Conservation (phyloP, 2,329 filamentous ascomycete species). For the Alternaria novae-zelandiae region DNA sequence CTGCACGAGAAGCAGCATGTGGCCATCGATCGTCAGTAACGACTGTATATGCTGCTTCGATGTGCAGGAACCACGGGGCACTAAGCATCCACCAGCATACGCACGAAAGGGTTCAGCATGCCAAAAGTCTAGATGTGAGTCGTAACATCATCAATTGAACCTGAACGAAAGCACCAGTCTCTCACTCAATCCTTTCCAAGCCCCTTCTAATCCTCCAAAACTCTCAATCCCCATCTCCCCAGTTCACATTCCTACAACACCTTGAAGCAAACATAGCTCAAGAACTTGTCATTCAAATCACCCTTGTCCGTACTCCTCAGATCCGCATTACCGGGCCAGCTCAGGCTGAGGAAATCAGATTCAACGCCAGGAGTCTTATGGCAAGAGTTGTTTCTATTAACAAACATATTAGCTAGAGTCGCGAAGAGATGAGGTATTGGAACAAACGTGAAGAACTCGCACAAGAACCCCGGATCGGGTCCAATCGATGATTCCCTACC, state of each 20-base stretch:
- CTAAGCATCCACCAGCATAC: fast-evolving
- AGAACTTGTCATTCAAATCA: slow-evolving; percentile 25
- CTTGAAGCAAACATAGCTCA: slow-evolving; percentile 20
- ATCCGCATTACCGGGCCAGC: slow-evolving; percentile 22
- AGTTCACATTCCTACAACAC: background rate
- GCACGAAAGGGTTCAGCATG: fast-evolving
- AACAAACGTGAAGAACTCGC: slow-evolving; percentile 36
- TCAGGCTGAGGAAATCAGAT: slow-evolving; percentile 12
- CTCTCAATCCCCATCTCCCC: background rate
- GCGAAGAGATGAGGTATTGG: too few species aligned
- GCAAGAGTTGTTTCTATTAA: slow-evolving; percentile 26
- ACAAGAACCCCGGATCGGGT: slow-evolving; percentile 30
- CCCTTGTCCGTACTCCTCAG: slow-evolving; percentile 22
- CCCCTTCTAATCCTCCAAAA: background rate
- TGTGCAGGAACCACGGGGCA: background rate
- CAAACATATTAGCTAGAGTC: background rate
- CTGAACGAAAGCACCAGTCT: background rate
- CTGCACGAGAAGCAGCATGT: background rate
- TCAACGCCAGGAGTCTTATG: slow-evolving; percentile 11
- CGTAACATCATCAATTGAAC: background rate
- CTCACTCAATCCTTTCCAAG: background rate
- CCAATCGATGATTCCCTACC: slow-evolving; percentile 25
- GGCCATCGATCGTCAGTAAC: background rate
- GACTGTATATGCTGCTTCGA: background rate
- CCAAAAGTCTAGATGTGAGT: background rate